A percentile compares a stretch with the other conserved stretches of the same genome.
These are phyloP conservation scores for Canariomyces notabilis DNA, from an alignment of 2,329 filamentous ascomycete genomes.

Conservation along the genomic window DNA sequence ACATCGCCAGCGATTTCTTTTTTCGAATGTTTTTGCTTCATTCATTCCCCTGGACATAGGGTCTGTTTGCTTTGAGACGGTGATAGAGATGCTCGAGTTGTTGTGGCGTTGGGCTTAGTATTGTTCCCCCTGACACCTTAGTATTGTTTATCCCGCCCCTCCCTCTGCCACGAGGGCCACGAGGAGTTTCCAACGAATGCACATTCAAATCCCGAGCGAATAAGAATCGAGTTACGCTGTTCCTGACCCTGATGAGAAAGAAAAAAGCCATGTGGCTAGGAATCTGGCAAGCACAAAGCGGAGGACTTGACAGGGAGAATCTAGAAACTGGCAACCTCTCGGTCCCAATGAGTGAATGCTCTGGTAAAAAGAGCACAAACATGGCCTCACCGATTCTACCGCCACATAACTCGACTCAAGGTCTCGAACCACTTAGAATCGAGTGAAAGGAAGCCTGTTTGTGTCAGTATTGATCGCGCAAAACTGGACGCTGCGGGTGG, in stretches of 20 bases:
- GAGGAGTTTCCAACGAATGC: neutral
- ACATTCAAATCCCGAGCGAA: neutral
- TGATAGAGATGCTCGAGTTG: slow-evolving; percentile 1
- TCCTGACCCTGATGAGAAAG: too few relatives aligned
- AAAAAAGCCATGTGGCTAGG: too few relatives aligned
- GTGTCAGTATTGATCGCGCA: slow-evolving; percentile 5
- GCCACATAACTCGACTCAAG: neutral
- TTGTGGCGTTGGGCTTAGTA: slow-evolving; percentile 27
- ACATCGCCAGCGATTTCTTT: neutral
- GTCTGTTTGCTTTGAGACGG: neutral
- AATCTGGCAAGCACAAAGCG: too few relatives aligned
- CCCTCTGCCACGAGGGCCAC: slow-evolving; percentile 11
- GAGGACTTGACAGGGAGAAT: too few relatives aligned
- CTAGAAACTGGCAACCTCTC: too few relatives aligned
- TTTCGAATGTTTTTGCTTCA: slow-evolving; percentile 1
- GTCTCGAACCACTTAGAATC: slow-evolving; percentile 30
- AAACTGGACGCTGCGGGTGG: neutral
- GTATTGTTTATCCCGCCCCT: slow-evolving; percentile 21
- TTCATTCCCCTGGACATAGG: neutral
- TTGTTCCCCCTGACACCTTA: slow-evolving; percentile 26
- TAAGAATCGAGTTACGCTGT: neutral
- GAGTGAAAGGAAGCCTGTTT: slow-evolving; percentile 34
- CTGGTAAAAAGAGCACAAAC: neutral
- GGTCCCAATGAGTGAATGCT: too few relatives aligned
- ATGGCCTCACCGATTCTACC: neutral